Evolutionary conservation across 345 rosid species (phyloP).

Genomic region (Sonneratia caseolaris): DNA sequence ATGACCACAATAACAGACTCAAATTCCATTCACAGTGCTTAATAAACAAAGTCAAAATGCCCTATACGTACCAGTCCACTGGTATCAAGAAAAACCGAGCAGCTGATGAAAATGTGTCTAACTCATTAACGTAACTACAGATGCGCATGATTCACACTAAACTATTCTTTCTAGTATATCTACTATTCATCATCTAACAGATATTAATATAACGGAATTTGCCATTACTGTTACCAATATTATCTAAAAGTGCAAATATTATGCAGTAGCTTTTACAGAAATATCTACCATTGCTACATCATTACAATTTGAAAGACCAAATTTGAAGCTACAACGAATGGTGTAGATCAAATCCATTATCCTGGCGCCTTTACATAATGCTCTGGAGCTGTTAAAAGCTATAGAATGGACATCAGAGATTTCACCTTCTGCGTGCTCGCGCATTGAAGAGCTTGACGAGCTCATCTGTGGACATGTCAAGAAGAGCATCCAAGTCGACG

Average conservation of each 20-base stretch:
- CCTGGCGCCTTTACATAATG: not conserved
- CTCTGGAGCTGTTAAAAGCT: not conserved
- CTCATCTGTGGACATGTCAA: conserved; percentile 91
- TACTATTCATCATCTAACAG: no score
- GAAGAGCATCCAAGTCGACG: conserved; percentile 52
- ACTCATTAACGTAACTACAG: not conserved
- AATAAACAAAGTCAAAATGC: not conserved
- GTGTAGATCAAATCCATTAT: not conserved
- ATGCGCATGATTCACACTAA: not conserved
- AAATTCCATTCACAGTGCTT: not conserved
- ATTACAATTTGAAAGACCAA: not conserved
- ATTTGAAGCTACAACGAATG: not conserved
- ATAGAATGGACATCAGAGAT: not conserved
- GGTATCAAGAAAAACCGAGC: not conserved
- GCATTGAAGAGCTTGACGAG: conserved; percentile 89
- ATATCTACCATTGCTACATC: not conserved
- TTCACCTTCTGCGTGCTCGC: conserved; percentile 88
- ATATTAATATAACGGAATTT: no score
- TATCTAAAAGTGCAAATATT: not conserved
- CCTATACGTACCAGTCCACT: not conserved
- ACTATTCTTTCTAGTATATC: no score
- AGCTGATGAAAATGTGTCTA: not conserved
- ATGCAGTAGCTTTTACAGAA: not conserved
- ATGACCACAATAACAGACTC: not conserved
- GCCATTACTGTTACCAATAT: no score